Base-by-base conservation (phyloP, 768 basidiomycete genomes). In the Leucocoprinus sp. region DNA sequence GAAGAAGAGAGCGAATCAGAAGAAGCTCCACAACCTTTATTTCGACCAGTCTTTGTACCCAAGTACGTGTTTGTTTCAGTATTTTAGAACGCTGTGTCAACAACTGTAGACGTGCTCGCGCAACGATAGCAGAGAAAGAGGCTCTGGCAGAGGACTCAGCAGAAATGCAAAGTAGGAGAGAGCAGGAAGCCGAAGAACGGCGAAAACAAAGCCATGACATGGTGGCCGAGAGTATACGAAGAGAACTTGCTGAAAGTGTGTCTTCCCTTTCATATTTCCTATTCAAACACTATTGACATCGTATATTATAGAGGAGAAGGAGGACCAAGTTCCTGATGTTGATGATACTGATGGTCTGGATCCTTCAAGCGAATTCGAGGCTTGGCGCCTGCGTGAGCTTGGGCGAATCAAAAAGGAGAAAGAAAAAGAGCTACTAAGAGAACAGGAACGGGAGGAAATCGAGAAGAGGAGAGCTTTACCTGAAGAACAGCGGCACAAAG, bases 341-440 rank as follows among this genome's bases (percentile, higher is more conserved):
- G 93, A 98, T 64, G 96, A 99, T 61, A 87, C 90, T 4, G 96
- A 99, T 56, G 95, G 89, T 1, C 60, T 93, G 38, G 93, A 97
- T 56, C 88, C 93, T 2, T 73, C 76, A 12, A 81, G 62, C 42
- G 96, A 98, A 62, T 99, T 99, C 54, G 93, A 97, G 57, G 89
- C 84, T 3, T 99, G 96, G 96, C 77, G 96, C 45, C 64, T 97
- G 39, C 80, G 96, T 49, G 96, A 99, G 60, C 75, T 99, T 6
- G 81, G 74, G n/a, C 76, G 96, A 50, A 88, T 99, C 50, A 91
- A 95, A 63, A 78, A 82, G 44, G 96, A 99, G 65, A 90, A 93
- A 62, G 91, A 96, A 60, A 91, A 84, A 0, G 82, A 86, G 48
- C 60, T 93, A 5, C 75, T 68, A 12, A 74, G 84, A 3, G 92